phyloP scores from a whole-genome alignment of 768 basidiomycete genomes.

The Sporobolomyces roseus region DNA sequence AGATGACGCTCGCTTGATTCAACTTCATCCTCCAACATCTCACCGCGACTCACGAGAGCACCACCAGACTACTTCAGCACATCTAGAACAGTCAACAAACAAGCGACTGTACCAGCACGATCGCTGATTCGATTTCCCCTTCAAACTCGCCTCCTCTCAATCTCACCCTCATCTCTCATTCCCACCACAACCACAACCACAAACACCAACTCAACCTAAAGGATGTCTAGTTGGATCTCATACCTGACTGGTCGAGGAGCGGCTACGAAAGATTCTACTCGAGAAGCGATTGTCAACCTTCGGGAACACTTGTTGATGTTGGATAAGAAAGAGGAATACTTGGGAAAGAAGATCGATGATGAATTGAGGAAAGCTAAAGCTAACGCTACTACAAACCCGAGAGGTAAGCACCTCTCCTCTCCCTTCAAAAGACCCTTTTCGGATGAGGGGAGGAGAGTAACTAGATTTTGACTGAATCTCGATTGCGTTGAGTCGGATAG shows the following conservation, averaged over 20 bases:
- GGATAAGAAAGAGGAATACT: constrained; percentile 98
- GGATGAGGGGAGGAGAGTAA: neutral
- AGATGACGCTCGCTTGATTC: too few relatives aligned
- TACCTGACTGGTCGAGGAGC: constrained; percentile 71
- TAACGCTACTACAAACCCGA: constrained; percentile 89
- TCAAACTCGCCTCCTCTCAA: too few relatives aligned
- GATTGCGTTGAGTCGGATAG: constrained; percentile 51
- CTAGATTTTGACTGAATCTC: neutral
- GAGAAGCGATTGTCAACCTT: constrained; percentile 87
- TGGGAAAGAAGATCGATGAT: constrained; percentile 94
- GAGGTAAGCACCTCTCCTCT: constrained; percentile 60
- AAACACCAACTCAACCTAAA: constrained; percentile 19
- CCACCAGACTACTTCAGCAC: too few relatives aligned
- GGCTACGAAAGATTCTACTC: constrained; percentile 75
- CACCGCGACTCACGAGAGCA: too few relatives aligned
- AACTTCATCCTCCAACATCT: too few relatives aligned
- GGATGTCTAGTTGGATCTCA: constrained; percentile 66
- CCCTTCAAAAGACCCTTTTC: neutral
- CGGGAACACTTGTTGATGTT: constrained; percentile 93
- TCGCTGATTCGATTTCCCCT: too few relatives aligned
- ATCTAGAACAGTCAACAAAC: too few relatives aligned
- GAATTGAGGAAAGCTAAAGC: constrained; percentile 84
- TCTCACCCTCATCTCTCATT: neutral
- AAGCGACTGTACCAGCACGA: too few relatives aligned
- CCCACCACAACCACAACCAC: neutral